phyloP scores from a whole-genome alignment of 495 filamentous ascomycete genomes.

The Lasiosphaeria hispida region DNA sequence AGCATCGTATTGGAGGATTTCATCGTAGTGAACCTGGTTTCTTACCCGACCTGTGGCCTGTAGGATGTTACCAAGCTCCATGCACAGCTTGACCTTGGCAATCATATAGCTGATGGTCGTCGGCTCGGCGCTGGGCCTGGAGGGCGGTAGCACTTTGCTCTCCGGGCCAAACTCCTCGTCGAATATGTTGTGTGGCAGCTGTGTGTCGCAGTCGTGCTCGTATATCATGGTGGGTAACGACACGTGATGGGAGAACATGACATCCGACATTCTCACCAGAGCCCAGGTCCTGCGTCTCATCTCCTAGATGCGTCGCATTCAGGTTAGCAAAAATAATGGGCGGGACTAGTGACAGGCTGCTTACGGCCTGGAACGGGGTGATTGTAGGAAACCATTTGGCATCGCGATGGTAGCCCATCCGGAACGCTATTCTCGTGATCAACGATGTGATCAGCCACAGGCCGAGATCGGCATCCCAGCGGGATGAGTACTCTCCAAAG shows the following conservation, averaged over 20 bases:
- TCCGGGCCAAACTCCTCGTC: slow-evolving; percentile 90
- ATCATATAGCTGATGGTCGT: slow-evolving; percentile 91
- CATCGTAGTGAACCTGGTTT: slow-evolving; percentile 67
- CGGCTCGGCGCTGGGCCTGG: slow-evolving; percentile 69
- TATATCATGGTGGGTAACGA: slow-evolving; percentile 90
- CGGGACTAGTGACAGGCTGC: slow-evolving; percentile 10
- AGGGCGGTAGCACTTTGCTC: slow-evolving; percentile 70
- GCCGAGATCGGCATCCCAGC: slow-evolving; percentile 75
- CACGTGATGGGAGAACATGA: slow-evolving; percentile 84
- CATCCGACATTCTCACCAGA: slow-evolving; percentile 74
- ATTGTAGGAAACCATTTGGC: slow-evolving; percentile 79
- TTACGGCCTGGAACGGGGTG: slow-evolving; percentile 73
- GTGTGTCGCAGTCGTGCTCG: slow-evolving; percentile 76
- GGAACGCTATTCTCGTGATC: slow-evolving; percentile 80
- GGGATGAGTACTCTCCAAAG: slow-evolving; percentile 74
- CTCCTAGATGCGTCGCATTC: slow-evolving; percentile 48
- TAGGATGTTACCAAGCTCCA: slow-evolving; percentile 53
- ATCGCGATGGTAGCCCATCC: slow-evolving; percentile 96
- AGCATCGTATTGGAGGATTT: slow-evolving; percentile 72
- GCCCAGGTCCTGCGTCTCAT: slow-evolving; percentile 90
- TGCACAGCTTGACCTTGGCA: slow-evolving; percentile 65
- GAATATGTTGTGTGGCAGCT: slow-evolving; percentile 83
- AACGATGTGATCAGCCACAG: slow-evolving; percentile 80
- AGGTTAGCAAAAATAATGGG: background rate
- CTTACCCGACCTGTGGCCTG: slow-evolving; percentile 49